phyloP scores from a whole-genome alignment of 2,329 filamentous ascomycete species.

The Ampelomyces quisqualis region DNA sequence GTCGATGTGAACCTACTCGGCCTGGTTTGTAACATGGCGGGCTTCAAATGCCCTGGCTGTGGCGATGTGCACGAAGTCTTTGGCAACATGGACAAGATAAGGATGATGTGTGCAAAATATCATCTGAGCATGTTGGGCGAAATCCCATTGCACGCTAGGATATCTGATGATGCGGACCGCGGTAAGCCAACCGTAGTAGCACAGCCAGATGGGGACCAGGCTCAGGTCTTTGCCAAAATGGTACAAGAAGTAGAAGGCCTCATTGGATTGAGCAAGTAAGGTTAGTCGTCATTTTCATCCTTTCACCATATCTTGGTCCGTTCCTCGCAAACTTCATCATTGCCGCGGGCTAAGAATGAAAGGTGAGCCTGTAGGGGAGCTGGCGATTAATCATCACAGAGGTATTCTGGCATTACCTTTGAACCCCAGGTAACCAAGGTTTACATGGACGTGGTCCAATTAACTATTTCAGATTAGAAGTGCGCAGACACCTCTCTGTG shows the following conservation, averaged over 20 bases:
- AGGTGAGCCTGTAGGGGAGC: conserved; percentile 17
- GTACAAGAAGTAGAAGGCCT: conserved; percentile 54
- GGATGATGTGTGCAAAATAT: conserved; percentile 72
- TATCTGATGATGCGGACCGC: conserved; percentile 82
- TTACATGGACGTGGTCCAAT: too few relatives aligned
- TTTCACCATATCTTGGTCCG: conserved; percentile 37
- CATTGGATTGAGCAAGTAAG: conserved; percentile 21
- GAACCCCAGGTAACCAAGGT: too few relatives aligned
- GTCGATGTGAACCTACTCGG: conserved; percentile 78
- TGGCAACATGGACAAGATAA: conserved; percentile 70
- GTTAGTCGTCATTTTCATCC: conserved; percentile 32
- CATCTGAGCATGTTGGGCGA: conserved; percentile 81
- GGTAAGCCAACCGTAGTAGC: conserved; percentile 89
- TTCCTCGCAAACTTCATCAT: conserved; percentile 35
- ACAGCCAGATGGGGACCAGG: conserved; percentile 73
- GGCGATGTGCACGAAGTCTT: conserved; percentile 38
- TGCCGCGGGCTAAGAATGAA: conserved; percentile 26
- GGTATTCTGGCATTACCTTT: too few relatives aligned
- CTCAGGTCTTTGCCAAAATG: conserved; percentile 70
- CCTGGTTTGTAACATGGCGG: conserved; percentile 61
- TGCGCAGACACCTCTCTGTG: too few relatives aligned
- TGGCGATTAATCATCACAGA: too few relatives aligned
- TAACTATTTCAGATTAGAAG: too few relatives aligned
- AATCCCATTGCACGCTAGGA: conserved; percentile 80
- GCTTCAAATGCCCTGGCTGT: conserved; percentile 54